These are phyloP conservation scores for Juncus effusus DNA, from an alignment of 176 grass and related monocot genomes.

Conservation along the genomic window DNA sequence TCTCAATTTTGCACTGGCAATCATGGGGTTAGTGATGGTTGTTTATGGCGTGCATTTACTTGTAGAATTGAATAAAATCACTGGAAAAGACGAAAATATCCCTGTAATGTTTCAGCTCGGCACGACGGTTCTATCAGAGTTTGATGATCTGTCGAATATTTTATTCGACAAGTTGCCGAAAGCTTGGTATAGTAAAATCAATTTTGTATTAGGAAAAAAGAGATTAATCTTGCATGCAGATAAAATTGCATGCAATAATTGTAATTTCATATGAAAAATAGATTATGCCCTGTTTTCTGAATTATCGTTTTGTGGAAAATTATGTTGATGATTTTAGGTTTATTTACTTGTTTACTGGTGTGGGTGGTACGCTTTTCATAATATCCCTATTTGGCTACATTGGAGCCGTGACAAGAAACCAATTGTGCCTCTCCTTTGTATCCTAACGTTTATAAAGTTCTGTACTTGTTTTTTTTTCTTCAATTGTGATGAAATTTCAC, in stretches of 20 bases:
- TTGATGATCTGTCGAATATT: constrained; percentile 40
- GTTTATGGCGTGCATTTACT: constrained; percentile 73
- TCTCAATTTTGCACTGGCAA: constrained; percentile 74
- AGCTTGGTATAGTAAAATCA: constrained; percentile 61
- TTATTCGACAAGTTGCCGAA: constrained; percentile 63
- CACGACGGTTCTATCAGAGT: constrained; percentile 44
- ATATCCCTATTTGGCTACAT: constrained; percentile 83
- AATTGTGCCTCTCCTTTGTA: constrained; percentile 75
- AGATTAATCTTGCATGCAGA: constrained; percentile 7
- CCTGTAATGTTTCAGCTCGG: constrained; percentile 41
- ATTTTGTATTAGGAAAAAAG: neutral
- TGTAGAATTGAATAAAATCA: constrained; percentile 61
- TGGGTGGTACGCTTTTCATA: constrained; percentile 51
- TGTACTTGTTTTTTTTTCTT: constrained; percentile 24
- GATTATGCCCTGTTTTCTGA: neutral
- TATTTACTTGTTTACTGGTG: constrained; percentile 75
- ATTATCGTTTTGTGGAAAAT: constrained; percentile 3
- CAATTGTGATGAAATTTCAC: neutral
- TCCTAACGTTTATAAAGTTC: constrained; percentile 27
- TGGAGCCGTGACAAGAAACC: constrained; percentile 58
- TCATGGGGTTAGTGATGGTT: constrained; percentile 72
- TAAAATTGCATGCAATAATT: constrained; percentile 6
- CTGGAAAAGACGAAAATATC: constrained; percentile 25
- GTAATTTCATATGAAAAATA: neutral
- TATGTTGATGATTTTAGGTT: constrained; percentile 44